Evolutionary conservation across 2,329 filamentous ascomycete genomes (phyloP).

Genomic region (Fusarium torulosum): DNA sequence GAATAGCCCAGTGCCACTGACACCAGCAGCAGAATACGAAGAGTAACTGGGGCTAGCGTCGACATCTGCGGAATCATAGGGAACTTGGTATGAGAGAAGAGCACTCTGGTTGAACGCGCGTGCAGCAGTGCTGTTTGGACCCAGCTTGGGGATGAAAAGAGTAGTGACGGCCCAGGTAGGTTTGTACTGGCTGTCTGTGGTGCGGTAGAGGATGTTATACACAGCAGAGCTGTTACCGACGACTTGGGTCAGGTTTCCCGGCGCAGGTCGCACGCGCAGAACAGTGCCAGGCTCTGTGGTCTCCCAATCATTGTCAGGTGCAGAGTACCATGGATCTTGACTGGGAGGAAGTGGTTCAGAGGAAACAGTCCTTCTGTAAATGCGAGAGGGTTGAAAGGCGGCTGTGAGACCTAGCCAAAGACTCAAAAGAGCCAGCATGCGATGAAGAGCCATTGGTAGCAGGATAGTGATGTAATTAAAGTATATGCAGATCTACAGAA

Average conservation of each 20-base stretch:
- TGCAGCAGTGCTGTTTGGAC: constrained; percentile 26
- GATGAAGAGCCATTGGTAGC: constrained; percentile 31
- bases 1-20: not conserved
- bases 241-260: constrained; percentile 41
- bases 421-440: constrained; percentile 23
- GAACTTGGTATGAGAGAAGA: constrained; percentile 42
- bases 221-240: constrained; percentile 37
- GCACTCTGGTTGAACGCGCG: constrained; percentile 32
- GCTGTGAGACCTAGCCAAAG: constrained; percentile 34
- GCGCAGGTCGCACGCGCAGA: constrained; percentile 42
- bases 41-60: constrained; percentile 42
- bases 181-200: constrained; percentile 44
- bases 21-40: constrained; percentile 1
- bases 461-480: not conserved
- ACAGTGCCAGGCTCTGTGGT: constrained; percentile 39
- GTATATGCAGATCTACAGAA: not conserved
- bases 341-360: constrained; percentile 34
- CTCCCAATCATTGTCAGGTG: constrained; percentile 37
- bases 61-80: constrained; percentile 44
- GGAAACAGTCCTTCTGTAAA: constrained; percentile 17
- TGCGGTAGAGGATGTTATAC: constrained; percentile 46
- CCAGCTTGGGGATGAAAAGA: constrained; percentile 37
- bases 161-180: constrained; percentile 45
- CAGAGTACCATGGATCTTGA: constrained; percentile 45
- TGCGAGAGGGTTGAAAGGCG: constrained; percentile 1